Percentiles rank a stretch among this genome's conserved stretches.
Conservation (phyloP, 2,329 filamentous ascomycete genomes). For the Blastomyces emzantsi region DNA sequence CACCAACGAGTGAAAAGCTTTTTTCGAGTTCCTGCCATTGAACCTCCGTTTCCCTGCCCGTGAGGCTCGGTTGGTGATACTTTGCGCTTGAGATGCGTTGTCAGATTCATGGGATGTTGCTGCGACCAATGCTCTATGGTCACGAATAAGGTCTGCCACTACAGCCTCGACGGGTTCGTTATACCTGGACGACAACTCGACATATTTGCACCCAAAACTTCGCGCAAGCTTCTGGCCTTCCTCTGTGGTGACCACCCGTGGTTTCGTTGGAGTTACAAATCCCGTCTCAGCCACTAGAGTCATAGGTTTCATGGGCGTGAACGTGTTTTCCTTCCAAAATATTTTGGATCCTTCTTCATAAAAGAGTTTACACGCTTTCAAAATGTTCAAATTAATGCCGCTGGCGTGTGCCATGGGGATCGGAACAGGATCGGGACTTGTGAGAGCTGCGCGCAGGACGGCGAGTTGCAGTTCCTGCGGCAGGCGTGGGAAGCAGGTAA, state of each 20-base stretch:
- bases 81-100: neutral
- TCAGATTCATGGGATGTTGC: neutral
- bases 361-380: slow-evolving; percentile 4
- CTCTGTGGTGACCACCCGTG: neutral
- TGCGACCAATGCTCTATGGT: neutral
- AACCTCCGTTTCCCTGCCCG: neutral
- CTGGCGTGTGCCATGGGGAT: neutral
- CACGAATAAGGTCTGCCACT: neutral
- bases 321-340: neutral
- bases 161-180: neutral
- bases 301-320: neutral
- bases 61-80: neutral
- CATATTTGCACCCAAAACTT: neutral
- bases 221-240: neutral
- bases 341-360: slow-evolving; percentile 3
- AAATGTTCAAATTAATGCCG: neutral
- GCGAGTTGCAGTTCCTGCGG: slow-evolving; percentile 1
- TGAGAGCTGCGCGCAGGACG: neutral
- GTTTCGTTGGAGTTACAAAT: neutral
- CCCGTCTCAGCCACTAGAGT: neutral
- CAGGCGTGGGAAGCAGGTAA: neutral
- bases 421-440: neutral
- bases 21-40: neutral
- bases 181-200: neutral
- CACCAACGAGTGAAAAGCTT: neutral